A percentile compares a stretch with the other conserved stretches of the same genome.
Conservation (phyloP, 305 asterid species). For the Fraxinus ornus region DNA sequence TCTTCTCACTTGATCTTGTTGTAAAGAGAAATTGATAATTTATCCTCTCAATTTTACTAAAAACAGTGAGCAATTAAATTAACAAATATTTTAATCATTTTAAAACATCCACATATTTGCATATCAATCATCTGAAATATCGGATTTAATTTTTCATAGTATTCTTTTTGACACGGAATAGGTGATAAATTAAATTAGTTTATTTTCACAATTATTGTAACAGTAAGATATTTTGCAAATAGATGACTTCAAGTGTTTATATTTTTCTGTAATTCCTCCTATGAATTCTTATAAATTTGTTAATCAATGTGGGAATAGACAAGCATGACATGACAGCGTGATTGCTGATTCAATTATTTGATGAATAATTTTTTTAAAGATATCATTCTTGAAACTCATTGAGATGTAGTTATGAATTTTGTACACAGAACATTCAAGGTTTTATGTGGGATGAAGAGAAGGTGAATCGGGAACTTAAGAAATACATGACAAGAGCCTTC, state of each 20-base stretch:
- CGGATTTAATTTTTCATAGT: not conserved
- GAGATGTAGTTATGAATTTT: not conserved
- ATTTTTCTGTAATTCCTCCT: not conserved
- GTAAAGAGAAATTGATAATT: not conserved
- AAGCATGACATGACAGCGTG: not conserved
- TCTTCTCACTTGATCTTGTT: constrained; percentile 6
- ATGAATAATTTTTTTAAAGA: not conserved
- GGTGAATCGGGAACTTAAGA: constrained; percentile 71
- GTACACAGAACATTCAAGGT: constrained; percentile 81
- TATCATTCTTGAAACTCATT: not conserved
- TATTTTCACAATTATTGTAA: not conserved
- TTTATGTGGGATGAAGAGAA: constrained; percentile 94
- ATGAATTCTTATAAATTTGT: not conserved
- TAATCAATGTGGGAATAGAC: not conserved
- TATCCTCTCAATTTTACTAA: not conserved
- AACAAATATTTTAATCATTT: not conserved
- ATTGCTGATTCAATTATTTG: not conserved
- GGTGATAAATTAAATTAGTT: not conserved
- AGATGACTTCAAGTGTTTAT: not conserved
- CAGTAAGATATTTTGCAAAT: not conserved
- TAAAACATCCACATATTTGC: not conserved
- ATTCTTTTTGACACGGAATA: not conserved
- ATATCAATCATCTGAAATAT: not conserved
- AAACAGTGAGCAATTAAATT: not conserved
- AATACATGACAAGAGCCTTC: constrained; percentile 81